Percentiles rank a stretch among this genome's conserved stretches.
Conservation (phyloP, 768 basidiomycete species). For the Pholiota conissans region DNA sequence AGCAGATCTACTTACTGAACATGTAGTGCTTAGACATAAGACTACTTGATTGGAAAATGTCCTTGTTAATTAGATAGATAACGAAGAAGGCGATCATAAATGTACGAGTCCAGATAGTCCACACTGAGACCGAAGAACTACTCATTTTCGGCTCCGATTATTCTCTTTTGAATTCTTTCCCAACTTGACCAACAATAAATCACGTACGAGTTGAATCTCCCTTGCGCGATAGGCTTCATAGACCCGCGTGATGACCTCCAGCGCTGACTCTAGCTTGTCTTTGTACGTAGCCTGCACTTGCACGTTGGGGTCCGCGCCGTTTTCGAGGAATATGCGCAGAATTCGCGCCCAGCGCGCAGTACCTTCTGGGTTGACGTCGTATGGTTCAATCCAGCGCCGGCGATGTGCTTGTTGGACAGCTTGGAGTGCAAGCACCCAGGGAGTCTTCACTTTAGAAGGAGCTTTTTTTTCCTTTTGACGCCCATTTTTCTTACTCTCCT, state of each 20-base stretch:
- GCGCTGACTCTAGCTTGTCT: constrained; percentile 6
- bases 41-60: too few species aligned
- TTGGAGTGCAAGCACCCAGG: constrained; percentile 9
- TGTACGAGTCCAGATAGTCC: too few species aligned
- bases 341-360: constrained; percentile 9
- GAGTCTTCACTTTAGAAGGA: constrained; percentile 5
- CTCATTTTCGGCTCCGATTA: not conserved
- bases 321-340: constrained; percentile 6
- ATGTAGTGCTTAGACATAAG: too few species aligned
- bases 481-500: not conserved
- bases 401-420: constrained; percentile 10
- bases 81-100: too few species aligned
- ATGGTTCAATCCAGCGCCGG: constrained; percentile 7
- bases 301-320: constrained; percentile 8
- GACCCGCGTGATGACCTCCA: constrained; percentile 4
- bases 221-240: not conserved
- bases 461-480: not conserved
- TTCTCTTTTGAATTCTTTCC: not conserved
- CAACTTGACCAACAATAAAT: not conserved
- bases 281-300: constrained; percentile 4
- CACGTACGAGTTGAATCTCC: not conserved
- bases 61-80: too few species aligned
- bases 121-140: too few species aligned
- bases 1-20: too few species aligned
- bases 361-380: constrained; percentile 7